Percentiles rank a stretch among this genome's conserved stretches.
These are phyloP conservation scores for Raffaelea arxii DNA, from an alignment of 2,329 filamentous ascomycete species.

Conservation along the genomic window DNA sequence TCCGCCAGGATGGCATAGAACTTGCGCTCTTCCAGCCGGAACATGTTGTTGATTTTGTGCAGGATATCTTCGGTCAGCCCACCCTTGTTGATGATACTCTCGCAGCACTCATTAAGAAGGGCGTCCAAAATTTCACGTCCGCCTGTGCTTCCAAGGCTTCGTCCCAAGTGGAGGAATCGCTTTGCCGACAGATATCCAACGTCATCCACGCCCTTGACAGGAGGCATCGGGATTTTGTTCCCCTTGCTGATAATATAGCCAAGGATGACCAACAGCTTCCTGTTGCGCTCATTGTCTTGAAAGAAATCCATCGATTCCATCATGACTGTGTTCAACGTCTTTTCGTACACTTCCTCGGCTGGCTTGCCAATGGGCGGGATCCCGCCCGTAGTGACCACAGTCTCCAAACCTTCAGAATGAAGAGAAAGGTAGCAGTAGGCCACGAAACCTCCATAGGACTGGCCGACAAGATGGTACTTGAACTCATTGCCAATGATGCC, in stretches of 20 bases:
- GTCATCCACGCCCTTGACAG: no score
- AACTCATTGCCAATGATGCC: slow-evolving; percentile 45
- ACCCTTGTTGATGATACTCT: neutral
- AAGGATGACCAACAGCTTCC: no score
- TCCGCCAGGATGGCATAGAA: no score
- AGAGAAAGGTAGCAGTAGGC: slow-evolving; percentile 61
- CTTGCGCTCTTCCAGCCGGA: no score
- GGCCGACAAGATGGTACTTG: slow-evolving; percentile 38
- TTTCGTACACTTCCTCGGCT: slow-evolving; percentile 52
- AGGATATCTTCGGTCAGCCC: neutral
- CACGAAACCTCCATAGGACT: slow-evolving; percentile 68
- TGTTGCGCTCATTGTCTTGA: slow-evolving; percentile 30
- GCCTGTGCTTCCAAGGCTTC: slow-evolving; percentile 10
- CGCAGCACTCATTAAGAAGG: neutral
- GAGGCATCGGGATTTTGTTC: neutral
- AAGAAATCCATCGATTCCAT: slow-evolving; percentile 51
- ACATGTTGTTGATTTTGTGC: no score
- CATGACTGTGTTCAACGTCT: slow-evolving; percentile 49
- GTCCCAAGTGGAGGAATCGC: slow-evolving; percentile 13
- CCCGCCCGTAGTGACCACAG: slow-evolving; percentile 58
- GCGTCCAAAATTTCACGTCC: slow-evolving; percentile 5
- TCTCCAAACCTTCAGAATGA: slow-evolving; percentile 48
- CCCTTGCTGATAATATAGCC: neutral
- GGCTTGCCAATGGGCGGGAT: slow-evolving; percentile 52
- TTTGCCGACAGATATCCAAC: slow-evolving; percentile 7